phyloP scores from a whole-genome alignment of 805 yeast genomes.

The Saturnispora saitoi region DNA sequence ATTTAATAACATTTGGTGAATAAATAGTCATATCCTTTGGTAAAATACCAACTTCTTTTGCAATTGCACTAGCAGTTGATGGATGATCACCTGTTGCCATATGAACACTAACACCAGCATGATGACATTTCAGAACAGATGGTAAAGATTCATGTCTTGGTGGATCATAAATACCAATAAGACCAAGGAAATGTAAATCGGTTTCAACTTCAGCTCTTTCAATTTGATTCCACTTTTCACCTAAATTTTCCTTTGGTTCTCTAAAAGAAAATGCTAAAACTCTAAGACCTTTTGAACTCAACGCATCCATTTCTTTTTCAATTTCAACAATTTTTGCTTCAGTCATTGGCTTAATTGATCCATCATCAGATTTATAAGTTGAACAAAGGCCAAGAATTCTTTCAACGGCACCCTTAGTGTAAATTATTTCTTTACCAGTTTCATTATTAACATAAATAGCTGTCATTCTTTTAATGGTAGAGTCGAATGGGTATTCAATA shows the following conservation, averaged over 20 bases:
- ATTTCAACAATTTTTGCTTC: constrained; percentile 34
- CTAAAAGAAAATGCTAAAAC: constrained; percentile 63
- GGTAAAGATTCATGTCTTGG: constrained; percentile 63
- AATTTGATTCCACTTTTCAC: constrained; percentile 25
- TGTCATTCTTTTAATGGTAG: constrained; percentile 66
- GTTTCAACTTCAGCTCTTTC: constrained; percentile 42
- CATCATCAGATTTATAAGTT: constrained; percentile 38
- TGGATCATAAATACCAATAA: constrained; percentile 75
- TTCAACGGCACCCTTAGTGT: constrained; percentile 73
- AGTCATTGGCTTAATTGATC: constrained; percentile 30
- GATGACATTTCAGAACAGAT: constrained; percentile 58
- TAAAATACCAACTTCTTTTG: constrained; percentile 70
- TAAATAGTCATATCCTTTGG: constrained; percentile 53
- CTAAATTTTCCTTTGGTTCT: constrained; percentile 18
- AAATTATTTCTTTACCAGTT: constrained; percentile 25
- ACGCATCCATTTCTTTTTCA: constrained; percentile 46
- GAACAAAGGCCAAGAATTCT: constrained; percentile 50
- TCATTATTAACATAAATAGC: constrained; percentile 39
- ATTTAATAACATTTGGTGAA: constrained; percentile 43
- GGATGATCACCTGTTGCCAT: constrained; percentile 82
- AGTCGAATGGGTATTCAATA: constrained; percentile 68
- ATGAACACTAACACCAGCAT: constrained; percentile 70
- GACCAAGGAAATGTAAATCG: constrained; percentile 50
- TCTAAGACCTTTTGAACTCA: constrained; percentile 60
- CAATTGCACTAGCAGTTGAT: constrained; percentile 71